Evolutionary conservation across 1,284 basidiomycete genomes (phyloP).

Genomic region (Austropuccinia psidii): DNA sequence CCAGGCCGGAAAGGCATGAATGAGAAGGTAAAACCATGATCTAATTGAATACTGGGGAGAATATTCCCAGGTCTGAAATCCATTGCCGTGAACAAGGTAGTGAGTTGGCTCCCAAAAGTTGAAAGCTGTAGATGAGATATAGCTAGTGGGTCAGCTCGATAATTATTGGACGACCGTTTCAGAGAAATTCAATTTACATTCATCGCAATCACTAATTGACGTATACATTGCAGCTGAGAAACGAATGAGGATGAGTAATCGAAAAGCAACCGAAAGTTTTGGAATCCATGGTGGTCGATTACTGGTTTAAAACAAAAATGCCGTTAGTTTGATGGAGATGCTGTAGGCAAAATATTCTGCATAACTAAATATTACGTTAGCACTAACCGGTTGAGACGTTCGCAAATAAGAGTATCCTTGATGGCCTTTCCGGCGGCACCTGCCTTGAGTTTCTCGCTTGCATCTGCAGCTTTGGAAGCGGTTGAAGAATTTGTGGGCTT

Average conservation of each 20-base stretch:
- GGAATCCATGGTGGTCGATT: slow-evolving; percentile 66
- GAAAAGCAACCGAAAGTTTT: slow-evolving; percentile 68
- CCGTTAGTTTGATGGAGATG: background rate
- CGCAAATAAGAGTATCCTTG: slow-evolving; percentile 28
- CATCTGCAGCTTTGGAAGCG: slow-evolving; percentile 26
- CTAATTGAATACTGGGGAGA: slow-evolving; percentile 82
- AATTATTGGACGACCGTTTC: background rate
- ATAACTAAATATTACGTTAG: background rate
- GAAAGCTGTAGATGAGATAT: slow-evolving; percentile 59
- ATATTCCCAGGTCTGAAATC: slow-evolving; percentile 97
- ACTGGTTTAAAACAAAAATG: slow-evolving; percentile 13
- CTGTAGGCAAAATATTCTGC: too few relatives aligned
- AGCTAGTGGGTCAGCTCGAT: background rate
- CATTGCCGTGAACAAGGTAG: slow-evolving; percentile 69
- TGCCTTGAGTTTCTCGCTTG: slow-evolving; percentile 33
- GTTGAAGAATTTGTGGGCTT: background rate
- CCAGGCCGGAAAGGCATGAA: slow-evolving; percentile 55
- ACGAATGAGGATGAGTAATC: slow-evolving; percentile 72
- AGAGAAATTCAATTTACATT: slow-evolving; percentile 58
- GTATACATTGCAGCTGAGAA: slow-evolving; percentile 86
- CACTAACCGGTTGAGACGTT: slow-evolving; percentile 28
- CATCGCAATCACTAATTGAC: slow-evolving; percentile 94
- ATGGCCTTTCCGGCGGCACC: background rate
- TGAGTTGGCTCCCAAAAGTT: slow-evolving; percentile 99
- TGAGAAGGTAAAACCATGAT: slow-evolving; percentile 82